phyloP scores from a whole-genome alignment of 306 rosid species.

The Quercus dentata region DNA sequence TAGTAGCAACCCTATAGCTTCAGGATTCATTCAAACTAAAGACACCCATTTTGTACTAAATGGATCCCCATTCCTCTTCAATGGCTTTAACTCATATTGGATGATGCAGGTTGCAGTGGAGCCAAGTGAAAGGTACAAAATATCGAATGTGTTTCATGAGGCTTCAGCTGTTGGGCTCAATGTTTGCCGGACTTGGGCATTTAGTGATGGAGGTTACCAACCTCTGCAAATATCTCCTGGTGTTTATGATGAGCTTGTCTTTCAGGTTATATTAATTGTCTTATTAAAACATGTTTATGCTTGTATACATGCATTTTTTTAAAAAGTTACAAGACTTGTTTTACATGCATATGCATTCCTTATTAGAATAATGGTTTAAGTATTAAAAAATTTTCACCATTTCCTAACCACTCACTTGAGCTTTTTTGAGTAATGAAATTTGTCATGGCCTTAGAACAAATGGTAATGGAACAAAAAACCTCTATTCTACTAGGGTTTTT shows the following conservation, averaged over 20 bases:
- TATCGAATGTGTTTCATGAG: conserved; percentile 41
- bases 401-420: no score
- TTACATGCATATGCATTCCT: background rate
- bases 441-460: no score
- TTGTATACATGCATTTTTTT: no score
- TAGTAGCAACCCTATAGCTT: background rate
- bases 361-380: no score
- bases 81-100: conserved; percentile 66
- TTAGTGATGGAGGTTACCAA: conserved; percentile 47
- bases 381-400: no score
- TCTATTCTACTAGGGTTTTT: no score
- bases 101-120: conserved; percentile 49
- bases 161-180: conserved; percentile 47
- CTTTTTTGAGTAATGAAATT: no score
- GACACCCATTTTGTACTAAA: conserved; percentile 31
- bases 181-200: conserved; percentile 60
- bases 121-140: conserved; percentile 32
- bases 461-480: no score
- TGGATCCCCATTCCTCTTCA: conserved; percentile 36
- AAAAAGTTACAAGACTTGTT: background rate
- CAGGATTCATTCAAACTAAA: conserved; percentile 32
- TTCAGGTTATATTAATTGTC: conserved; percentile 28
- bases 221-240: conserved; percentile 47
- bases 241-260: conserved; percentile 39
- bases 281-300: no score